A percentile compares a stretch with the other conserved stretches of the same genome.
These are phyloP conservation scores for Candida gorgasii DNA, from an alignment of 805 yeast genomes.

Conservation along the genomic window DNA sequence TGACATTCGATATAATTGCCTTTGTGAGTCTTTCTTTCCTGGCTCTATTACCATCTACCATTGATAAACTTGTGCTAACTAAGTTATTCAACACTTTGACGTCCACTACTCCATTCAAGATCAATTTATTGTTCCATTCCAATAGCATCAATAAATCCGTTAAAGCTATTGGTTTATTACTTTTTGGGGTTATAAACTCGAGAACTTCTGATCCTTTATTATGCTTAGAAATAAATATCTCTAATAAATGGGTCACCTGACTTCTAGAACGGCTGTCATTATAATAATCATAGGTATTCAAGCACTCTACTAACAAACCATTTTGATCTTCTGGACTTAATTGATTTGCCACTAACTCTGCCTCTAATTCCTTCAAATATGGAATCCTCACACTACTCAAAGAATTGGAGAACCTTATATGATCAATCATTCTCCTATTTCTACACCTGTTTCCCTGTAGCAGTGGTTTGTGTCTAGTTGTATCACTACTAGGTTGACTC, in stretches of 20 bases:
- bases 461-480: not conserved
- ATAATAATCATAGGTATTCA: conserved; percentile 49
- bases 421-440: conserved; percentile 3
- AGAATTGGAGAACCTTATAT: conserved; percentile 23
- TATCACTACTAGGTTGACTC: too few relatives aligned
- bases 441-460: not conserved
- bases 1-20: conserved; percentile 33
- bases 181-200: conserved; percentile 34
- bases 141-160: conserved; percentile 59
- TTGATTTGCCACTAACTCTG: conserved; percentile 1
- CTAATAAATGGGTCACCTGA: conserved; percentile 41
- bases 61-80: not conserved
- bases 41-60: conserved; percentile 7
- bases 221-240: conserved; percentile 1
- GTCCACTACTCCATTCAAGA: not conserved
- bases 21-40: conserved; percentile 20
- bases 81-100: conserved; percentile 3
- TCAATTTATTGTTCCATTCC: conserved; percentile 43
- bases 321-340: conserved; percentile 1
- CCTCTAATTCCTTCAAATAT: conserved; percentile 29
- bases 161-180: conserved; percentile 42
- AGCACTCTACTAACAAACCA: not conserved
- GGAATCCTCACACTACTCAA: conserved; percentile 36
- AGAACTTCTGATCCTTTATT: conserved; percentile 36
- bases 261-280: conserved; percentile 51